phyloP scores from a whole-genome alignment of 805 yeast species.

The Teunomyces kruisii region DNA sequence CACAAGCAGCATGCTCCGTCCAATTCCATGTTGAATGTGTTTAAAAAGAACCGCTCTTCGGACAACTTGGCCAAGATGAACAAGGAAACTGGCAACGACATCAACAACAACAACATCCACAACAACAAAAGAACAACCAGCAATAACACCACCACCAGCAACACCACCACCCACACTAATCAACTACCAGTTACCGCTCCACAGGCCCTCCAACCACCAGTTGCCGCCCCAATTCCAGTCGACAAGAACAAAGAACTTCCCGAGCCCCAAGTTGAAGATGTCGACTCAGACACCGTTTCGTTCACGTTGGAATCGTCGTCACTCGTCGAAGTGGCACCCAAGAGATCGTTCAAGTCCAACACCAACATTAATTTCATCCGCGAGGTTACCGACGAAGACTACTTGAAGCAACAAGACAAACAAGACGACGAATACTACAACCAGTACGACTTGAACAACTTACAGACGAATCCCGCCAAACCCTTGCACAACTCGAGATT shows the following conservation, averaged over 20 bases:
- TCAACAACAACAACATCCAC: no score
- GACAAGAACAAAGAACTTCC: not conserved
- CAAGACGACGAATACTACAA: slow-evolving; percentile 13
- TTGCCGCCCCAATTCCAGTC: not conserved
- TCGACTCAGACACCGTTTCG: not conserved
- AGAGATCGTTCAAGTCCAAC: slow-evolving; percentile 13
- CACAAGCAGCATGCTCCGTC: not conserved
- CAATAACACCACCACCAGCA: not conserved
- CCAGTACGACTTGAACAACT: slow-evolving; percentile 20
- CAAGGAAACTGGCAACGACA: no score
- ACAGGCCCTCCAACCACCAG: not conserved
- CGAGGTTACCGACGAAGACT: slow-evolving; percentile 23
- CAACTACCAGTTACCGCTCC: no score
- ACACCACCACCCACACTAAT: no score
- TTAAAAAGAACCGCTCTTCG: slow-evolving; percentile 20
- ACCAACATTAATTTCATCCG: slow-evolving; percentile 25
- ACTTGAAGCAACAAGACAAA: slow-evolving; percentile 5
- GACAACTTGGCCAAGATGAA: slow-evolving; percentile 14
- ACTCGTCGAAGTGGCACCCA: slow-evolving; percentile 2
- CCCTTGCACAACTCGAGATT: slow-evolving; percentile 17
- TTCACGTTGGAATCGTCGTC: not conserved
- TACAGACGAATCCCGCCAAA: slow-evolving; percentile 24
- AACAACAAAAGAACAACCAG: no score
- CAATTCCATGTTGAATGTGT: slow-evolving; percentile 17
- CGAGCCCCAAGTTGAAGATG: not conserved